phyloP scores from a whole-genome alignment of 169 alveolate species.

The Plasmodium malariae region DNA sequence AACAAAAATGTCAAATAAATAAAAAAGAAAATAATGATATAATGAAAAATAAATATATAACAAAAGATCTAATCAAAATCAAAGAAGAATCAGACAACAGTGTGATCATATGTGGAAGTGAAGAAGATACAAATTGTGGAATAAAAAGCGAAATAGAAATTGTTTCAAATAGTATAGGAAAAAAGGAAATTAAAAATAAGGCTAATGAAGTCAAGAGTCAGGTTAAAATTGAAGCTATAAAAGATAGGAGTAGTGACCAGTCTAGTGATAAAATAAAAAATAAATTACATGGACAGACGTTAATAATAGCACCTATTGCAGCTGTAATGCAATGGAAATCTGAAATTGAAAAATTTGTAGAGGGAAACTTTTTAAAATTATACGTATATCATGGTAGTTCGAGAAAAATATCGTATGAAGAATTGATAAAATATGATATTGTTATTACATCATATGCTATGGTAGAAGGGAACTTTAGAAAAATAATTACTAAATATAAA shows the following conservation, averaged over 20 bases:
- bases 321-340: conserved; percentile 89
- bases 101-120: neutral
- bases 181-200: neutral
- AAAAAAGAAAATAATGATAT: neutral
- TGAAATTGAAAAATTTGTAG: conserved; percentile 83
- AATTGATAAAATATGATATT: conserved; percentile 87
- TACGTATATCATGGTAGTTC: conserved; percentile 84
- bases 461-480: conserved; percentile 84
- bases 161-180: neutral
- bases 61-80: neutral
- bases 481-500: conserved; percentile 78
- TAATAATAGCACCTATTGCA: conserved; percentile 88
- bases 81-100: conserved; percentile 16
- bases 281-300: conserved; percentile 78
- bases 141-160: neutral
- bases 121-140: neutral
- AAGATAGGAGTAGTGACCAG: neutral
- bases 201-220: neutral
- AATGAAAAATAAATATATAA: neutral
- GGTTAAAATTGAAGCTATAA: neutral
- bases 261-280: neutral
- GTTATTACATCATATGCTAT: conserved; percentile 87
- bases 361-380: conserved; percentile 81
- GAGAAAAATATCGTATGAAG: conserved; percentile 80
- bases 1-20: neutral